These are phyloP conservation scores for Hygrophorus pudorinus DNA, from an alignment of 768 basidiomycete genomes.

Conservation along the genomic window DNA sequence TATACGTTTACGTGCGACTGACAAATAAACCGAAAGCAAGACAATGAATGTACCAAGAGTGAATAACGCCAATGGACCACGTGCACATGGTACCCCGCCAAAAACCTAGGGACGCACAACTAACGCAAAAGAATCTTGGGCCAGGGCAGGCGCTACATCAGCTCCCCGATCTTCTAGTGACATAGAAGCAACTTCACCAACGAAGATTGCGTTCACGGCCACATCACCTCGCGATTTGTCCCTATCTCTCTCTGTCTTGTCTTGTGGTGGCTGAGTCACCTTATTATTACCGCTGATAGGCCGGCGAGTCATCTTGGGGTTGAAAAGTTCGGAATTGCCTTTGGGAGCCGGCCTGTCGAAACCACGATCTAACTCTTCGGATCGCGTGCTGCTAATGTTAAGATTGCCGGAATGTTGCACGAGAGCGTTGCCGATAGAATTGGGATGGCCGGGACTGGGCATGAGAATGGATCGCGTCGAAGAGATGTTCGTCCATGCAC, in stretches of 20 bases:
- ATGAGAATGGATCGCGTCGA: conserved; percentile 42
- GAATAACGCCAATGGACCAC: too few species aligned
- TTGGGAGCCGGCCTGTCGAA: conserved; percentile 42
- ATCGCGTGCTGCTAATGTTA: conserved; percentile 16
- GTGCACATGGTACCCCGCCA: too few species aligned
- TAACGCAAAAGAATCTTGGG: too few species aligned
- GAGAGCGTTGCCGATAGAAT: conserved; percentile 20
- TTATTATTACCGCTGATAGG: conserved; percentile 9
- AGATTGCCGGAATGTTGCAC: conserved; percentile 27
- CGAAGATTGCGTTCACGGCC: conserved; percentile 24
- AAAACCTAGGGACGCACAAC: too few species aligned
- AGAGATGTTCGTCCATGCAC: conserved; percentile 63
- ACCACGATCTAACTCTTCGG: conserved; percentile 36
- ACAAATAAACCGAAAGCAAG: too few species aligned
- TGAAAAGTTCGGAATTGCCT: conserved; percentile 28
- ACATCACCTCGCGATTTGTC: conserved; percentile 26
- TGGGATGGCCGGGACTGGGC: conserved; percentile 20
- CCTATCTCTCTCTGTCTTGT: conserved; percentile 20
- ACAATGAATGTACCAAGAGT: too few species aligned
- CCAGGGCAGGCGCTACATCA: not conserved
- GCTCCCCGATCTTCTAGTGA: conserved; percentile 21
- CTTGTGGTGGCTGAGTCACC: conserved; percentile 15
- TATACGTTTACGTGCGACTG: too few species aligned
- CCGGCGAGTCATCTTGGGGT: conserved; percentile 24
- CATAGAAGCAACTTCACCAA: conserved; percentile 26